A percentile compares a stretch with the other conserved stretches of the same genome.
phyloP scores from a whole-genome alignment of 2,329 filamentous ascomycete species.

The Hypocreales sp. region DNA sequence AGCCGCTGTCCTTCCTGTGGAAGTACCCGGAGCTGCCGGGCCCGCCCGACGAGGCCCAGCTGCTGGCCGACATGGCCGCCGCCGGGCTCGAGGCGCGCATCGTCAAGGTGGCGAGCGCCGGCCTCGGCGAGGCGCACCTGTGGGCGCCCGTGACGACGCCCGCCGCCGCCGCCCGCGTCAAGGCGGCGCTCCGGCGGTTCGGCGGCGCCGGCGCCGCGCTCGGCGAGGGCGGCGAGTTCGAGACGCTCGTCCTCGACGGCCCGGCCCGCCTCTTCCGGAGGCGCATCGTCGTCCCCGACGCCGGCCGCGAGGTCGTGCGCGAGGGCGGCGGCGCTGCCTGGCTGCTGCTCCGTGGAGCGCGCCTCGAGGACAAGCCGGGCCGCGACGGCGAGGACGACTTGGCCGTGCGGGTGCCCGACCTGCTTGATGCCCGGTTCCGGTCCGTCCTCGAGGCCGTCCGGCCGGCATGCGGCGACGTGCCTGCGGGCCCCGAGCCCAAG shows the following conservation, averaged over 20 bases:
- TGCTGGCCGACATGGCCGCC: slow-evolving; percentile 69
- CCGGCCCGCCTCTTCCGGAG: slow-evolving; percentile 57
- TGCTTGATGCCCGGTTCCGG: slow-evolving; percentile 51
- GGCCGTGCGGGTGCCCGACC: slow-evolving; percentile 38
- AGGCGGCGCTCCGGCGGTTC: slow-evolving; percentile 48
- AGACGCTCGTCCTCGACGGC: slow-evolving; percentile 78
- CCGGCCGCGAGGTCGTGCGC: slow-evolving; percentile 33
- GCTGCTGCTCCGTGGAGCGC: slow-evolving; percentile 45
- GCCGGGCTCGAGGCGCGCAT: slow-evolving; percentile 76
- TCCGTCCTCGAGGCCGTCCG: slow-evolving; percentile 20
- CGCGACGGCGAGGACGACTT: slow-evolving; percentile 4
- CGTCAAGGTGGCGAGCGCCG: slow-evolving; percentile 87
- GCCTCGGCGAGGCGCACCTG: slow-evolving; percentile 64
- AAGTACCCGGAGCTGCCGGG: slow-evolving; percentile 63
- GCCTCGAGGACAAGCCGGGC: slow-evolving; percentile 26
- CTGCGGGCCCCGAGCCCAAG: background rate
- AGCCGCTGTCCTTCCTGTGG: slow-evolving; percentile 80
- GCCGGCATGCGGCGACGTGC: background rate
- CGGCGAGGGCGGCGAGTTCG: slow-evolving; percentile 92
- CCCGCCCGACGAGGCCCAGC: slow-evolving; percentile 34
- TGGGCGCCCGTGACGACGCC: slow-evolving; percentile 63
- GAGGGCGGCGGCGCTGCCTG: slow-evolving; percentile 70
- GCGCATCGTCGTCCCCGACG: slow-evolving; percentile 46
- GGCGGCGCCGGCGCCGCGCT: slow-evolving; percentile 57
- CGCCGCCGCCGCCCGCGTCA: slow-evolving; percentile 28